A percentile compares a stretch with the other conserved stretches of the same genome.
phyloP scores from a whole-genome alignment of 768 basidiomycete genomes.

The Rhodotorula sphaerocarpa region DNA sequence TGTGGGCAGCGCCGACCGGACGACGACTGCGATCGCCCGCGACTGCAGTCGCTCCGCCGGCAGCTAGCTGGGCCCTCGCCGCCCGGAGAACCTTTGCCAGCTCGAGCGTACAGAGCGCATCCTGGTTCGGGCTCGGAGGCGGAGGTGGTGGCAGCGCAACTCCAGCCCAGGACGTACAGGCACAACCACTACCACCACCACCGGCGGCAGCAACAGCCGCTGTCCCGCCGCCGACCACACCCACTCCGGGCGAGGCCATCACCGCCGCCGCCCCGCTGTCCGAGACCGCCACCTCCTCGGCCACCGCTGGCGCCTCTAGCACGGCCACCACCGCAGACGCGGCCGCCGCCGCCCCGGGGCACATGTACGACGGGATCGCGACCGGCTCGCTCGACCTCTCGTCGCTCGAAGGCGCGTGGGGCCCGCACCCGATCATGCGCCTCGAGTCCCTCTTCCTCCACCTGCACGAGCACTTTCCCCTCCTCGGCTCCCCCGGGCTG shows the following conservation, averaged over 20 bases:
- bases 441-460: slow-evolving; percentile 34
- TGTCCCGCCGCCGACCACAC: background rate
- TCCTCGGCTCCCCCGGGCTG: slow-evolving; percentile 49
- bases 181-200: background rate
- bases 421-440: slow-evolving; percentile 35
- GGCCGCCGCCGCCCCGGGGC: background rate
- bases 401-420: slow-evolving; percentile 30
- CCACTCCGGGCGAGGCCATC: too few relatives aligned
- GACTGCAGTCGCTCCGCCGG: too few relatives aligned
- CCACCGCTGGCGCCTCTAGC: background rate
- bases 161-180: background rate
- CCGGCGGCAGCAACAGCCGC: background rate
- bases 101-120: too few relatives aligned
- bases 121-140: background rate
- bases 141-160: background rate
- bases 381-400: slow-evolving; percentile 33
- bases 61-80: background rate
- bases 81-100: background rate
- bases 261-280: slow-evolving; percentile 17
- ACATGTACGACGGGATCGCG: slow-evolving; percentile 26
- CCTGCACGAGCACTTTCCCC: slow-evolving; percentile 33
- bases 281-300: background rate
- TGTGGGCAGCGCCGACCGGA: too few relatives aligned
- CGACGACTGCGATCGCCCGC: too few relatives aligned
- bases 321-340: background rate